Evolutionary conservation across 768 basidiomycete genomes (phyloP), one percentile per base, ranked within the genome.

Genomic region (Auriscalpium microsporum): DNA sequence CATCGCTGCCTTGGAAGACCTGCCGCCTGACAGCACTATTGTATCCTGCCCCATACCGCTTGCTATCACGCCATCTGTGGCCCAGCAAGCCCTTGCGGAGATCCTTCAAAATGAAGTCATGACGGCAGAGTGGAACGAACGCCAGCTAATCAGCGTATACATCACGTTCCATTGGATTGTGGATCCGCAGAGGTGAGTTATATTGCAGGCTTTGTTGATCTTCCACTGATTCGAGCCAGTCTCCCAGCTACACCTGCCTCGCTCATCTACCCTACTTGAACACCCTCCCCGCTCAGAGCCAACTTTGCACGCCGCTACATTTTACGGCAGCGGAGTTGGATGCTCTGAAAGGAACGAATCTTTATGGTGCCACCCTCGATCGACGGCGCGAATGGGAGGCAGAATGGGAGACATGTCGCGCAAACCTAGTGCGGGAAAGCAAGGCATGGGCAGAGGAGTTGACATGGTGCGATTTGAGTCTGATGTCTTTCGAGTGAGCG

Each of bases 351-450:
- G 93, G 91, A 0, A 88, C 87, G 3, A 94, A 94, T 67, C 65
- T 98, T 3, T 82, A 82, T 59, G 83, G 86, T 3, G 93, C 92
- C 0, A 83, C 88, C 1, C 52, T 76, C 11, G 87, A 93, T 58
- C 80, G 91, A 1, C 68, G 76, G 58, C 69, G 69, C 3, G 77
- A 77, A 5, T 89, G 87, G 86, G 70, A 71, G 53, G 59, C 62
- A 0, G 90, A 94, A 64, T 88, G 83, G 82, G 61, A 61, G 11
- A 67, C 73, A 38, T 86, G 91, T 61, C 73, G 57, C 8, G 61
- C 61, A n/a, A 59, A 74, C 38, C 64, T 84, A 45, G 60, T 67
- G 3, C 57, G 56, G n/a, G 59, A 66, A 9, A 69, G 76, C 48
- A 52, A 60, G 1, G 63, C 64, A 1, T 81, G 79, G 78, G 79